phyloP scores from a whole-genome alignment of 2,329 filamentous ascomycete genomes.

The Graphilbum fragrans region DNA sequence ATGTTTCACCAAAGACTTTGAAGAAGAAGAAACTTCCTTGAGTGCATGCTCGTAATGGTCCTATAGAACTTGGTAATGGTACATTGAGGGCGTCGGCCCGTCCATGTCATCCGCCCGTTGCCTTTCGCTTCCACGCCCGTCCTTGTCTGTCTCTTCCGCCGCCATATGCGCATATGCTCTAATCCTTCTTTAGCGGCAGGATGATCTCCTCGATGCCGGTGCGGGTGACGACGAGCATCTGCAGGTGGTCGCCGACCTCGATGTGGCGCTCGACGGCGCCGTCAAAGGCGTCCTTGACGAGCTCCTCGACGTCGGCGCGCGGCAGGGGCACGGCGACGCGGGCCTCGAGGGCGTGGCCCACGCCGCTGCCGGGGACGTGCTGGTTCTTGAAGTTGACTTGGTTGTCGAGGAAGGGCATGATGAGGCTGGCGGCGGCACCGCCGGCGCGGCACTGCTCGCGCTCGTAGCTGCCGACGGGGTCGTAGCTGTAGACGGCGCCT shows the following conservation, averaged over 20 bases:
- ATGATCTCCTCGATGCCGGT: constrained; percentile 81
- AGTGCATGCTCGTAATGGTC: too few species aligned
- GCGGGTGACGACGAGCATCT: constrained; percentile 87
- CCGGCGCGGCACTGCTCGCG: constrained; percentile 90
- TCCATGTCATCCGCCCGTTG: too few species aligned
- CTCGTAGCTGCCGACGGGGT: constrained; percentile 96
- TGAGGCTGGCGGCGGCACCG: constrained; percentile 82
- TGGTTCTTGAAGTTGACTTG: constrained; percentile 99
- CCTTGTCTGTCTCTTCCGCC: too few species aligned
- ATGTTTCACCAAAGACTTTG: too few species aligned
- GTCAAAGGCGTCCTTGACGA: constrained; percentile 96
- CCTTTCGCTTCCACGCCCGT: too few species aligned
- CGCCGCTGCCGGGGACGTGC: constrained; percentile 76
- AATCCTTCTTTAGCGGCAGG: constrained; percentile 82
- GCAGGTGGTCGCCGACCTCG: constrained; percentile 90
- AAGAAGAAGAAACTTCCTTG: too few species aligned
- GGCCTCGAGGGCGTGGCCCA: constrained; percentile 68
- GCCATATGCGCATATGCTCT: constrained; percentile 19
- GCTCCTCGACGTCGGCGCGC: constrained; percentile 61
- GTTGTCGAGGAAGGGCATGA: constrained; percentile 99
- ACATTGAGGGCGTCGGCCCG: too few species aligned
- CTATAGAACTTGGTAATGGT: too few species aligned
- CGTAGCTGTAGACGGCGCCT: constrained; percentile 93
- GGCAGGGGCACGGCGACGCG: constrained; percentile 59
- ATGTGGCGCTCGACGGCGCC: constrained; percentile 98